Conservation (phyloP, 768 basidiomycete genomes). For the Phlegmacium glaucopus region DNA sequence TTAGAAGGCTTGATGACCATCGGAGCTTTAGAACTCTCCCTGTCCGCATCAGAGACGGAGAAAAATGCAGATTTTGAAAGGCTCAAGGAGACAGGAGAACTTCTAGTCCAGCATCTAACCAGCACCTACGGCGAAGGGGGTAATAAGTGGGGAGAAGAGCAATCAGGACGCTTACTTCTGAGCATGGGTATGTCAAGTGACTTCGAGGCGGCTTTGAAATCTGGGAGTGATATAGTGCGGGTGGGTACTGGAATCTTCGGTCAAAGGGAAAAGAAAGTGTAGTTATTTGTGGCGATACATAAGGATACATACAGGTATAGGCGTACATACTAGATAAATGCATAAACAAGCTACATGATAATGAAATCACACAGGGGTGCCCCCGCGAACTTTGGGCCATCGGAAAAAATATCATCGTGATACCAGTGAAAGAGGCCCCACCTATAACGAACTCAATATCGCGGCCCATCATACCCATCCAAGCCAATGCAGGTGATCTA, state of each 20-base stretch:
- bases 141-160: conserved; percentile 45
- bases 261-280: conserved; percentile 51
- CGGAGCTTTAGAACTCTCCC: conserved; percentile 75
- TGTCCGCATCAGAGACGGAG: conserved; percentile 42
- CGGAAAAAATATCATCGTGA: no score
- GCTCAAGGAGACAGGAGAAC: conserved; percentile 59
- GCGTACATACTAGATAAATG: no score
- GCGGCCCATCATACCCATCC: no score
- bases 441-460: no score
- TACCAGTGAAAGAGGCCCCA: no score
- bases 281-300: background rate
- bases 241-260: conserved; percentile 94
- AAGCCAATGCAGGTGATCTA: no score
- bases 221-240: conserved; percentile 84
- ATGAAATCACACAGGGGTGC: no score
- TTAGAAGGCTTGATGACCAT: conserved; percentile 96
- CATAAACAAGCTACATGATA: no score
- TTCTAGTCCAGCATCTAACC: conserved; percentile 4
- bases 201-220: conserved; percentile 80
- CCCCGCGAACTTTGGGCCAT: no score
- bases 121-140: conserved; percentile 6
- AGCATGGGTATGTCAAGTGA: conserved; percentile 99
- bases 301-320: no score
- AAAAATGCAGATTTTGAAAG: conserved; percentile 70
- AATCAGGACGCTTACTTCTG: conserved; percentile 49